phyloP scores from a whole-genome alignment of 805 yeast genomes.

The Saccharomycopsis sp. region DNA sequence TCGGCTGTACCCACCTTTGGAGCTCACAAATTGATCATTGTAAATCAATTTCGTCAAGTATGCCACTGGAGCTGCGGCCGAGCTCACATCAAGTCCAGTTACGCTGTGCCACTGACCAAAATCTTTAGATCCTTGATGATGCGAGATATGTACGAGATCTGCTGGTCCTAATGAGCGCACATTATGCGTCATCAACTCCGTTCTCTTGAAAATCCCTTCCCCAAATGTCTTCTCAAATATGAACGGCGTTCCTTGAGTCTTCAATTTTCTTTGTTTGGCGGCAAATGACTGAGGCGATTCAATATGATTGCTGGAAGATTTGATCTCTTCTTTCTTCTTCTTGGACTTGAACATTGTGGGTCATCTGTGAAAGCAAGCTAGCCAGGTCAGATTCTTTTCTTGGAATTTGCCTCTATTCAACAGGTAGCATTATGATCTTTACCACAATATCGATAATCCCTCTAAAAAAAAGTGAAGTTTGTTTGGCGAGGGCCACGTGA shows the following conservation, averaged over 20 bases:
- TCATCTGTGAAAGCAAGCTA: no score
- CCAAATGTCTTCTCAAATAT: conserved; percentile 15
- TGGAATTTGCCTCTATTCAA: no score
- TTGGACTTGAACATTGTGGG: conserved; percentile 15
- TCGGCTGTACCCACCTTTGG: not conserved
- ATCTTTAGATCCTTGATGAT: conserved; percentile 24
- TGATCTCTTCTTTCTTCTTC: conserved; percentile 17
- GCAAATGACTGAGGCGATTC: conserved; percentile 6
- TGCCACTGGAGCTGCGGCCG: conserved; percentile 47
- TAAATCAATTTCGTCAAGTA: conserved; percentile 41
- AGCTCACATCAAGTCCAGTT: conserved; percentile 44
- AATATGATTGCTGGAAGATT: conserved; percentile 16
- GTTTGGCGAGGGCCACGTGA: no score
- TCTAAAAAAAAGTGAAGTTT: no score
- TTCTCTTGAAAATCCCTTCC: conserved; percentile 12
- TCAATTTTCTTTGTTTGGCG: conserved; percentile 3
- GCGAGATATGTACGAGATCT: conserved; percentile 50
- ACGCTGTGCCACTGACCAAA: conserved; percentile 45
- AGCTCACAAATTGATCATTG: conserved; percentile 54
- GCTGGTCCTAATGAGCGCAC: conserved; percentile 46
- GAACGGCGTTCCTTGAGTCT: conserved; percentile 10
- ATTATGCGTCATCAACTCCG: conserved; percentile 14
- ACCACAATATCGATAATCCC: no score
- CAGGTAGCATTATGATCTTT: no score
- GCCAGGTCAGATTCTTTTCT: no score